Conservation (phyloP, 257 asterid species). For the Oldenlandia corymbosa region DNA sequence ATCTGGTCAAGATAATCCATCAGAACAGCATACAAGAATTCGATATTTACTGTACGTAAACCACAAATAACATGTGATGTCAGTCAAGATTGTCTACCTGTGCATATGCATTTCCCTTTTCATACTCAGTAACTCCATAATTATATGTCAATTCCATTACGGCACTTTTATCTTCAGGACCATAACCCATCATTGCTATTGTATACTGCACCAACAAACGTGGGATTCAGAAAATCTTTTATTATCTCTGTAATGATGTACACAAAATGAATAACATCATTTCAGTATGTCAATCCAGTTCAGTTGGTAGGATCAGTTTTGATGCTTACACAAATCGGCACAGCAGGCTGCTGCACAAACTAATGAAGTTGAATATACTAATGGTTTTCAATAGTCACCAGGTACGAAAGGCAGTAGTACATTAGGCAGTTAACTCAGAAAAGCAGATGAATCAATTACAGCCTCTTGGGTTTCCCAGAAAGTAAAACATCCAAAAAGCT, state of each 20-base stretch:
- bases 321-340: background rate
- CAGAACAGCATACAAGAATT: background rate
- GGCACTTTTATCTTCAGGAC: slow-evolving; percentile 53
- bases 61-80: background rate
- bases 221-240: background rate
- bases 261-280: background rate
- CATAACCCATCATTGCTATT: slow-evolving; percentile 63
- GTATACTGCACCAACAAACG: slow-evolving; percentile 39
- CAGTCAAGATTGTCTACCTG: slow-evolving; percentile 35
- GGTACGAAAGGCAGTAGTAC: background rate
- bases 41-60: background rate
- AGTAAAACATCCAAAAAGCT: background rate
- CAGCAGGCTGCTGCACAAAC: background rate
- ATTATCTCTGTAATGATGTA: background rate
- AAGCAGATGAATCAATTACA: background rate
- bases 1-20: slow-evolving; percentile 41
- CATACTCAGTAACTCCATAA: slow-evolving; percentile 56
- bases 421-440: background rate
- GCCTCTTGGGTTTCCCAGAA: background rate
- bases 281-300: background rate
- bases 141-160: slow-evolving; percentile 63
- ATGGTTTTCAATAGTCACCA: background rate
- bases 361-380: background rate
- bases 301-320: too few relatives aligned
- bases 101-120: slow-evolving; percentile 62